Base-by-base conservation (phyloP, 2,329 filamentous ascomycete species). In the Pezicula neosporulosa region DNA sequence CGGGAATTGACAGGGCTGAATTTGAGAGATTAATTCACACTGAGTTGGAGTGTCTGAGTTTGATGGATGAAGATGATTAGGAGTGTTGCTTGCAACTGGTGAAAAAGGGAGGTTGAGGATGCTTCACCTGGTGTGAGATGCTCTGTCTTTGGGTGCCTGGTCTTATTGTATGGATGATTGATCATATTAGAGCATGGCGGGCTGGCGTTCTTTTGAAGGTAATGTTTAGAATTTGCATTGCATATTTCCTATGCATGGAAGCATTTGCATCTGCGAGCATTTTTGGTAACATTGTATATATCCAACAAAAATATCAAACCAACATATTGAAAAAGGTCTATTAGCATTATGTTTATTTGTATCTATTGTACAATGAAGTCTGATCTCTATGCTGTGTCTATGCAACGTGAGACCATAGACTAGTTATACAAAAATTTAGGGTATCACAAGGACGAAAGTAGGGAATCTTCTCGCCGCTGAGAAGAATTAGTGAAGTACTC, bases 1-100 rank as follows among this genome's bases (percentile, higher is more conserved):
- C 83, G 19, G 89, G 89, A 1, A 91, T 94, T 59, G 82, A 87
- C 47, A 75, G 84, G 42, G 81, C 82, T 33, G 89, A 93, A 65
- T 94, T 93, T 69, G 85, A 88, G 67, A 74, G 80, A 47, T 75
- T 92, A 54, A 80, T 93, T 12, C 79, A 77, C 67, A 83, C 80
- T 19, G 89, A 93, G 70, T 69, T 93, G 52, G 85, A 90, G 51
- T 76, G 87, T 57, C 68, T 93, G 59, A 76, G 76, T 21, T 72
- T 92, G 72, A 76, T 90, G 65, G 87, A 90, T 63, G 78, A 83
- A 45, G 63, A 66, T 51, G 42, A 44, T 21, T 21, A 21, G 21
- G 21, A 5, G 21, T 21, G 21, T 21, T 21, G 21, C 21, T 21
- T 21, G 21, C 21, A 21, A 21, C 21, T 3, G 21, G 21, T 21